These are phyloP conservation scores for Ampelocalamus luodianensis DNA, from an alignment of 176 grass and related monocot genomes.

Conservation along the genomic window DNA sequence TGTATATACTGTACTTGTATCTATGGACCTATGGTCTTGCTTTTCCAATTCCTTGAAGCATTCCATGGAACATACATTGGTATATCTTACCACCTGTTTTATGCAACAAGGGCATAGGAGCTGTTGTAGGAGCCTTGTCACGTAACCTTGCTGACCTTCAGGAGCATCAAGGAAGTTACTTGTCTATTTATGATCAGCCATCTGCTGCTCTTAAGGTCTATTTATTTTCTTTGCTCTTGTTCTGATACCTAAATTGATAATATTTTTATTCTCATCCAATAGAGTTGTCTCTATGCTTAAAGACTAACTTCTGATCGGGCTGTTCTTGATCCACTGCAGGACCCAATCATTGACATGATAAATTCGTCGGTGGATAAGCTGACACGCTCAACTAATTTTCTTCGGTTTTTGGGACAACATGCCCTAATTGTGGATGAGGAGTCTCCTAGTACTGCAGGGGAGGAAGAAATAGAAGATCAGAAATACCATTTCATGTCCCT, in stretches of 20 bases:
- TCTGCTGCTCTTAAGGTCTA: conserved; percentile 69
- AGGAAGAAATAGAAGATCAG: conserved; percentile 75
- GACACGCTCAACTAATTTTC: conserved; percentile 81
- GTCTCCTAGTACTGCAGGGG: conserved; percentile 68
- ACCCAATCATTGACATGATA: conserved; percentile 84
- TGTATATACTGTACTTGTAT: background rate
- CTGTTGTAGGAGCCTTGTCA: conserved; percentile 85
- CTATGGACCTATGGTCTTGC: conserved; percentile 1
- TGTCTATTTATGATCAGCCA: conserved; percentile 95
- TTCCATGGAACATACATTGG: background rate
- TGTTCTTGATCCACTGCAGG: conserved; percentile 57
- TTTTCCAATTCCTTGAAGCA: background rate
- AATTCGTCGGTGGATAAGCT: conserved; percentile 71
- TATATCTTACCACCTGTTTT: conserved; percentile 43
- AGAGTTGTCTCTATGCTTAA: background rate
- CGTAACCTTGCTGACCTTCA: conserved; percentile 89
- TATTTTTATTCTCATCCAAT: conserved; percentile 31
- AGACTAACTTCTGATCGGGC: conserved; percentile 31
- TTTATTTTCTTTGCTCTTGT: conserved; percentile 30
- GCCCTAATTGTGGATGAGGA: conserved; percentile 83
- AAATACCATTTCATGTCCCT: conserved; percentile 91
- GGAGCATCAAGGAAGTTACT: conserved; percentile 77
- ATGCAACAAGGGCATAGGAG: conserved; percentile 74
- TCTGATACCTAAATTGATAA: background rate
- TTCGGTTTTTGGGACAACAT: conserved; percentile 89